Base-by-base conservation (phyloP, 768 basidiomycete genomes). In the Mycena vitilis region DNA sequence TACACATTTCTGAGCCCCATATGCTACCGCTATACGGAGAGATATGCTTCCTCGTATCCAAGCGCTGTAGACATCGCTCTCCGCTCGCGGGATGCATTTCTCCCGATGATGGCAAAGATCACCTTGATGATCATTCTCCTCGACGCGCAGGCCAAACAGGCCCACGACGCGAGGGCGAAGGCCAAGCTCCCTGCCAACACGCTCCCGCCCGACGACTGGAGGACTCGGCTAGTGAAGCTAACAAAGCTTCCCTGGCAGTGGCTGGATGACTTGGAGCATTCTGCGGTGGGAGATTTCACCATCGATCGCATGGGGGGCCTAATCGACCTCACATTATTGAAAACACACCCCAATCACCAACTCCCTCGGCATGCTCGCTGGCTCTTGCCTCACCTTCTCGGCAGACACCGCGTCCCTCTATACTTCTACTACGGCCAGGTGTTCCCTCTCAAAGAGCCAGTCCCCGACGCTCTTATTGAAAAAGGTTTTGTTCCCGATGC, bases 261-360 rank as follows among this genome's bases (percentile, higher is more conserved):
- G 64, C 25, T 70, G 6, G 37, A 5, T 44, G 69, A 70, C 30
- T 54, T 70, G 60, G 69, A 70, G 55, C 40, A 9, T 34, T 70
- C 69, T 44, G 65, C 57, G n/a, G 61, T 67, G 40, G 65, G 65
- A n/a, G 59, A 71, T 49, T 36, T 67, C 9, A 38, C 30, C 34
- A 61, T 67, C 65, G 70, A 71, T 10, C 65, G 65, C 38, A 6
- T 71, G 42, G 65, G 70, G 13, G 70, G 70, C 66, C 60, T 67
- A 30, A 60, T 71, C 49, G 58, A 71, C 58, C 62, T 71, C 10
- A 67, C 65, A 44, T 47, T 30, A n/a, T 25, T 60, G 36, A 66
- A 59, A 42, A 38, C 37, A 12, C 61, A 71, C 60, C 65, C 65
- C 25, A 51, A 63, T 20, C 57, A 71, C 38, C 52, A 25, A 2